Percentiles rank a stretch among this genome's conserved stretches.
Conservation (phyloP, 2,329 filamentous ascomycete genomes). For the Chrysoporthe deuterocubensis region DNA sequence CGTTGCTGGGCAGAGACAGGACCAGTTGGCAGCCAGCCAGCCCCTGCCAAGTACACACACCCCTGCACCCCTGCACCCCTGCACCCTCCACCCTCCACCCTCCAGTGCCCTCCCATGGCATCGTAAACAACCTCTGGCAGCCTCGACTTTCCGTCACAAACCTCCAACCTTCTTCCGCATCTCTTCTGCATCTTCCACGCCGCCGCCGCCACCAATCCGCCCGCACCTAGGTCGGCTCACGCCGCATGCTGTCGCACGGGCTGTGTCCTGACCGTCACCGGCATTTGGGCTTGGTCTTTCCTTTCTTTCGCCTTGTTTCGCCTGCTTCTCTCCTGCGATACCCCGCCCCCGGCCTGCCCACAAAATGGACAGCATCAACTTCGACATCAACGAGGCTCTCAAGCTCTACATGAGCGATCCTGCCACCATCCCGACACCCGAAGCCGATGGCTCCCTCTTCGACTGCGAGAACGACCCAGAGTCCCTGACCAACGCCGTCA, state of each 20-base stretch:
- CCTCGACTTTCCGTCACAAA: conserved; percentile 1
- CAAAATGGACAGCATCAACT: conserved; percentile 76
- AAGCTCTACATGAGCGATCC: conserved; percentile 98
- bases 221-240: neutral
- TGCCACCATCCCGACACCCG: conserved; percentile 77
- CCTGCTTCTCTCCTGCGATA: conserved; percentile 22
- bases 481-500: conserved; percentile 73
- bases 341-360: conserved; percentile 33
- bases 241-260: neutral
- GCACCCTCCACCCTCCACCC: neutral
- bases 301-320: conserved; percentile 12
- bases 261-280: neutral
- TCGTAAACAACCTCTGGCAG: neutral
- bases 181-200: conserved; percentile 5
- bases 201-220: conserved; percentile 6
- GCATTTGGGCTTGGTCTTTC: neutral
- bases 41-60: neutral
- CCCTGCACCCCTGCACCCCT: neutral
- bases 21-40: neutral
- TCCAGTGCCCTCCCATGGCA: neutral
- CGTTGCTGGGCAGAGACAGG: conserved; percentile 16
- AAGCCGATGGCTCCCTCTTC: conserved; percentile 80
- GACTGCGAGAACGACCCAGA: conserved; percentile 95
- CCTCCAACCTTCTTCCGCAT: neutral
- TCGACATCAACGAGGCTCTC: conserved; percentile 95